Conservation (phyloP, 2,329 filamentous ascomycete genomes). For the Massarina eburnea region DNA sequence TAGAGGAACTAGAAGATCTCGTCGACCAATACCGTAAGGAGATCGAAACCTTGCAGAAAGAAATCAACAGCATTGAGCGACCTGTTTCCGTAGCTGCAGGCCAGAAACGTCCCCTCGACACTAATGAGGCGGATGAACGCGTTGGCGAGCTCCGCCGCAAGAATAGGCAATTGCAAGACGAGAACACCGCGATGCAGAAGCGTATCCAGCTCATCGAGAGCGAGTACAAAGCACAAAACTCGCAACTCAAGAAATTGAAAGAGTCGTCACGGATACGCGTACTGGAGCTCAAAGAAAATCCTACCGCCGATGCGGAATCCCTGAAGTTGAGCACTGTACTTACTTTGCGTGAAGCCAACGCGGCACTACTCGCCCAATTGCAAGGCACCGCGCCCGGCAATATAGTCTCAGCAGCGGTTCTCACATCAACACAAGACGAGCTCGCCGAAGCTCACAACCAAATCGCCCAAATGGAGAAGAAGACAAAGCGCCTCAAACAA, state of each 20-base stretch:
- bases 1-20: slow-evolving; percentile 80
- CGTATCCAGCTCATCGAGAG: slow-evolving; percentile 70
- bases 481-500: slow-evolving; percentile 81
- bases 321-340: slow-evolving; percentile 80
- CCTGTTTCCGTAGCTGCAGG: slow-evolving; percentile 48
- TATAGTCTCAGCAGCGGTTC: slow-evolving; percentile 73
- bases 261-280: slow-evolving; percentile 76
- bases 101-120: slow-evolving; percentile 65
- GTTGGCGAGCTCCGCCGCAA: slow-evolving; percentile 84
- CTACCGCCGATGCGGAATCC: slow-evolving; percentile 80
- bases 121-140: slow-evolving; percentile 64
- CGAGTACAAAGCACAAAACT: slow-evolving; percentile 70
- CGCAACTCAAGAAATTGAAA: slow-evolving; percentile 70
- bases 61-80: slow-evolving; percentile 69
- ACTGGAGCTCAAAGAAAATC: slow-evolving; percentile 86
- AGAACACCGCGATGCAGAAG: slow-evolving; percentile 69
- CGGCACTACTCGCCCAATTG: slow-evolving; percentile 75
- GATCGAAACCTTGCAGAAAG: slow-evolving; percentile 70
- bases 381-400: slow-evolving; percentile 47
- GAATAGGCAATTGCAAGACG: slow-evolving; percentile 80
- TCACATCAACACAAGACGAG: slow-evolving; percentile 74
- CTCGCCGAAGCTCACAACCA: slow-evolving; percentile 60
- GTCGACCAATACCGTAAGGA: slow-evolving; percentile 86
- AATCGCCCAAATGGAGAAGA: slow-evolving; percentile 71
- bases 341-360: slow-evolving; percentile 80